Percentiles rank a stretch among this genome's conserved stretches.
Conservation (phyloP, 2,329 filamentous ascomycete species). For the Colletotrichum chlorophyti region DNA sequence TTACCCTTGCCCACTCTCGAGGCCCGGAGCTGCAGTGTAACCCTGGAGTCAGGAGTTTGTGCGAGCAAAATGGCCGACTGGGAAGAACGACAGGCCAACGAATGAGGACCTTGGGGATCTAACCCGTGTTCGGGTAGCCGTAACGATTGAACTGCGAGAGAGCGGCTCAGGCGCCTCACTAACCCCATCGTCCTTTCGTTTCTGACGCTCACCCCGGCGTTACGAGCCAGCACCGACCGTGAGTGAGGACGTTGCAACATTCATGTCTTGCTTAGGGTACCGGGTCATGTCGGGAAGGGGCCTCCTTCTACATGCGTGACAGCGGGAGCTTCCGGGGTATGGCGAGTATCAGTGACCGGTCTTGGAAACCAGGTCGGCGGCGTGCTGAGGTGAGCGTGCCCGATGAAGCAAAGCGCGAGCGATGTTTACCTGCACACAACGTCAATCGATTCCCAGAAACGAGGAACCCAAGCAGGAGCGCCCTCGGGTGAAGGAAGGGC, state of each 20-base stretch:
- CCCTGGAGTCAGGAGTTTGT: constrained; percentile 9
- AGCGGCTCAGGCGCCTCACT: constrained; percentile 2
- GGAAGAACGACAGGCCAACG: background rate
- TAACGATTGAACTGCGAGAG: background rate
- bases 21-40: constrained; percentile 12
- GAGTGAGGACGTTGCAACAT: constrained; percentile 13
- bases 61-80: constrained; percentile 26
- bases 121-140: background rate
- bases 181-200: background rate
- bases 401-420: background rate
- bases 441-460: background rate
- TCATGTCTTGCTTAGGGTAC: constrained; percentile 4
- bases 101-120: background rate
- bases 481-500: constrained; percentile 7
- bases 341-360: background rate
- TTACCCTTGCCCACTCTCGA: background rate
- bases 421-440: background rate
- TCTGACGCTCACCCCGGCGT: background rate
- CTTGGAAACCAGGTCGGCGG: background rate
- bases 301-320: background rate
- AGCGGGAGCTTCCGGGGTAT: background rate
- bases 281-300: background rate
- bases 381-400: constrained; percentile 18
- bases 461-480: constrained; percentile 7
- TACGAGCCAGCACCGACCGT: background rate